phyloP scores from a whole-genome alignment of 257 asterid genomes.

The Thymus mandschuricus region DNA sequence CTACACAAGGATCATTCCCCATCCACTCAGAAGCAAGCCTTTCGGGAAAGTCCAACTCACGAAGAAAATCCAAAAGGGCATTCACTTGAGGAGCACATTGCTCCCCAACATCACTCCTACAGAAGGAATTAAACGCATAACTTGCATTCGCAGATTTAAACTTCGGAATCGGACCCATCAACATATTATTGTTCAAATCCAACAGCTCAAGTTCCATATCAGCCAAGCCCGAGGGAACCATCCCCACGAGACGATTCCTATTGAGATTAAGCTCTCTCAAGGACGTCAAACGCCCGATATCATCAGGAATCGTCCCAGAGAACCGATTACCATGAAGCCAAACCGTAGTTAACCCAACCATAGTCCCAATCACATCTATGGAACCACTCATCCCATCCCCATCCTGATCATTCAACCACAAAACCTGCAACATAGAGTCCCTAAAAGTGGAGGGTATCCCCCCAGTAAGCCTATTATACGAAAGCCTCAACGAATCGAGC shows the following conservation, averaged over 20 bases:
- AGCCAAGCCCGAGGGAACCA: constrained; percentile 65
- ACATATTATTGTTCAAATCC: constrained; percentile 75
- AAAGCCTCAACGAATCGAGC: constrained; percentile 46
- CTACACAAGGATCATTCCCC: constrained; percentile 77
- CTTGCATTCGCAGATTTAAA: constrained; percentile 53
- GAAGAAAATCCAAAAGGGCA: constrained; percentile 68
- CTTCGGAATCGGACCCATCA: constrained; percentile 82
- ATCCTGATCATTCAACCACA: constrained; percentile 80
- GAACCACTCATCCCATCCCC: constrained; percentile 62
- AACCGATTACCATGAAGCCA: constrained; percentile 85
- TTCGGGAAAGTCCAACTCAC: constrained; percentile 53
- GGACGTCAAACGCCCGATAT: constrained; percentile 57
- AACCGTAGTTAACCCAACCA: constrained; percentile 53
- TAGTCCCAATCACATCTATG: constrained; percentile 52
- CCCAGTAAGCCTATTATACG: constrained; percentile 62
- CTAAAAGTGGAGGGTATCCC: constrained; percentile 52
- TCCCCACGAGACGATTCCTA: constrained; percentile 65
- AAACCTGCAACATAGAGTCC: constrained; percentile 61
- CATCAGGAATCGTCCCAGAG: constrained; percentile 66
- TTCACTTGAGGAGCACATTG: constrained; percentile 71
- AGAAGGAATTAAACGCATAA: constrained; percentile 59
- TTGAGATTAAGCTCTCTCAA: constrained; percentile 60
- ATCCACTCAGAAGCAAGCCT: constrained; percentile 62
- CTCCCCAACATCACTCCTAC: constrained; percentile 54
- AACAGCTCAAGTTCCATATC: constrained; percentile 45